These are phyloP conservation scores for Hypoxylon lenormandii DNA, from an alignment of 495 filamentous ascomycete species.

Conservation along the genomic window DNA sequence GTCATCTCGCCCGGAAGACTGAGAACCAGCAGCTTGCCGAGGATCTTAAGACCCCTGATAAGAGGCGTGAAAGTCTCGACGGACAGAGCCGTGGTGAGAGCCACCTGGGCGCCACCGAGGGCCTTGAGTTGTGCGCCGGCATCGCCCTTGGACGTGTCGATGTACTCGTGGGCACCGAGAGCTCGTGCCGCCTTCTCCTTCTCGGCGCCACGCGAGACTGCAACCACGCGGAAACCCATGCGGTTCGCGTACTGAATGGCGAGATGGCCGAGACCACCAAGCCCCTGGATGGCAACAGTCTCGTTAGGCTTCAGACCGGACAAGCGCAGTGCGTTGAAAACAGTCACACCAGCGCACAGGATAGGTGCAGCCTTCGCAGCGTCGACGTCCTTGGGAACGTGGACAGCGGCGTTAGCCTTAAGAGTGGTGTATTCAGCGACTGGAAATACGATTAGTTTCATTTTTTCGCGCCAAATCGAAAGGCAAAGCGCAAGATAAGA, in stretches of 20 bases:
- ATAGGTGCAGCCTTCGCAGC: slow-evolving; percentile 71
- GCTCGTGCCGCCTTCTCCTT: slow-evolving; percentile 70
- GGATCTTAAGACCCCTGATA: slow-evolving; percentile 63
- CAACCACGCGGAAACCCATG: slow-evolving; percentile 75
- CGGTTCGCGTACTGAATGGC: slow-evolving; percentile 73
- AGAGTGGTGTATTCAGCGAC: slow-evolving; percentile 73
- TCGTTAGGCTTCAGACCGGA: slow-evolving; percentile 65
- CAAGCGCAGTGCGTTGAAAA: slow-evolving; percentile 73
- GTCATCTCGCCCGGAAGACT: slow-evolving; percentile 63
- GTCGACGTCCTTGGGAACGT: slow-evolving; percentile 66
- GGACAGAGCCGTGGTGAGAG: slow-evolving; percentile 70
- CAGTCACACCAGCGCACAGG: slow-evolving; percentile 76
- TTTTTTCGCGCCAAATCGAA: not conserved
- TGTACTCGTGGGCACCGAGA: slow-evolving; percentile 75
- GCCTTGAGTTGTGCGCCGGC: slow-evolving; percentile 62
- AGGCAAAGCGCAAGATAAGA: not conserved
- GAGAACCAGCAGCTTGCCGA: slow-evolving; percentile 71
- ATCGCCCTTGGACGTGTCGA: slow-evolving; percentile 68
- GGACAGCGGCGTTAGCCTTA: slow-evolving; percentile 68
- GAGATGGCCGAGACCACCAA: slow-evolving; percentile 74
- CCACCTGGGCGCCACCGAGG: slow-evolving; percentile 69
- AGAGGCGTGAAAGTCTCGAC: slow-evolving; percentile 65
- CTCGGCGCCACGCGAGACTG: slow-evolving; percentile 65
- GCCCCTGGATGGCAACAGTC: slow-evolving; percentile 71
- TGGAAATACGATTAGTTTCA: not conserved